Percentiles rank a stretch among this genome's conserved stretches.
Evolutionary conservation across 2,329 filamentous ascomycete genomes (phyloP).

Genomic region (Microthyrium microscopicum): DNA sequence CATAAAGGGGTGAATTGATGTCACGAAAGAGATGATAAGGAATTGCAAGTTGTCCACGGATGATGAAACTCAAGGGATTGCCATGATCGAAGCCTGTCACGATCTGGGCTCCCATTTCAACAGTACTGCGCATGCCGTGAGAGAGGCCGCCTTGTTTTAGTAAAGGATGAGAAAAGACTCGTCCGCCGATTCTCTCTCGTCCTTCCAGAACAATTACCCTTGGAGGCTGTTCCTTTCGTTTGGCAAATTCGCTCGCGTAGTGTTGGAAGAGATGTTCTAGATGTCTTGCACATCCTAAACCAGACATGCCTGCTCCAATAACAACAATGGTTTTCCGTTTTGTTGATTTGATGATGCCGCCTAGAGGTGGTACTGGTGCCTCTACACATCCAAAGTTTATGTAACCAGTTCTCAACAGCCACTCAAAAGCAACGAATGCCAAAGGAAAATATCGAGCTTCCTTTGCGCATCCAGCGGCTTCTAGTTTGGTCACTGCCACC

Average conservation of each 20-base stretch:
- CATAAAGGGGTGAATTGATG: conserved; percentile 67
- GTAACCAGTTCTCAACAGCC: conserved; percentile 78
- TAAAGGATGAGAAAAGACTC: conserved; percentile 73
- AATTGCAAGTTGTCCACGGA: conserved; percentile 77
- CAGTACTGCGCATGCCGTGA: conserved; percentile 50
- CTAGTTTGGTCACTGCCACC: conserved; percentile 61
- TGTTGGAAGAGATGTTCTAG: conserved; percentile 74
- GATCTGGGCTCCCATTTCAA: conserved; percentile 96
- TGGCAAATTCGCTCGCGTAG: conserved; percentile 50
- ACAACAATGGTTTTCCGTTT: conserved; percentile 63
- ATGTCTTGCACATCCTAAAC: conserved; percentile 80
- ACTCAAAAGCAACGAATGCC: conserved; percentile 78
- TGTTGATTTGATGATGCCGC: conserved; percentile 26
- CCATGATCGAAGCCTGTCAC: conserved; percentile 93
- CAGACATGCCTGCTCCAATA: conserved; percentile 87
- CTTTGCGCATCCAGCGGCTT: conserved; percentile 80
- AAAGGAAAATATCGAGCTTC: conserved; percentile 79
- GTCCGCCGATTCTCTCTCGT: conserved; percentile 69
- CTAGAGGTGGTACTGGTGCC: conserved; percentile 29
- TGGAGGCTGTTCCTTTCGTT: conserved; percentile 50
- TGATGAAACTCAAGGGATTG: conserved; percentile 80
- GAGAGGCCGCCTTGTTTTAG: conserved; percentile 40
- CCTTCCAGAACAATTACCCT: conserved; percentile 73
- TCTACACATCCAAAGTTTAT: conserved; percentile 93
- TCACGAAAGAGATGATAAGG: conserved; percentile 69